Evolutionary conservation across 352 stramenopile genomes (phyloP), one percentile per base, ranked within the genome.

Genomic region (Globisporangium takayamanum): DNA sequence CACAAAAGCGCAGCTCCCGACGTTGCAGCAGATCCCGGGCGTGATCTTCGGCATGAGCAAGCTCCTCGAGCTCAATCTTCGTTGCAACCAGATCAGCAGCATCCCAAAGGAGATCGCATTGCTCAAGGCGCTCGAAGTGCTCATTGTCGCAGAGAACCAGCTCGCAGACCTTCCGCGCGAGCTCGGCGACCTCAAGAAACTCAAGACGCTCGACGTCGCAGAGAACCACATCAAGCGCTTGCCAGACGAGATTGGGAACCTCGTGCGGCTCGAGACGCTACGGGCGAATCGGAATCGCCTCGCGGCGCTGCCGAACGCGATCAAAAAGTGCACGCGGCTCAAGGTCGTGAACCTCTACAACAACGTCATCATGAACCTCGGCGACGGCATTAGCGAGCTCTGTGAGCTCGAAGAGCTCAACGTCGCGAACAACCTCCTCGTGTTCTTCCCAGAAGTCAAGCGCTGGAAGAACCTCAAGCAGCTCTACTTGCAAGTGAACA

Each of bases 301-400:
- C 37, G 49, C 52, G 6, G 63, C 63, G 7, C 54, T 91, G 0
- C 83, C 80, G 0, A 65, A 85, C 18, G 70, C 64, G 39, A 79
- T 95, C 36, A 65, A 69, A 0, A 26, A 60, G 15, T 95, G 83
- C 62, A 55, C 60, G 12, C 65, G 69, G 7, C 66, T 95, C 14
- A 63, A 66, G 15, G 53, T 89, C 22, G 45, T 92, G 22, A 92
- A 92, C 49, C 64, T 92, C 22, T 92, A 88, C 68, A 90, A 92
- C 69, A 95, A 93, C 59, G 58, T 56, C 39, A 73, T 95, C 49
- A 71, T 55, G 37, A 67, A 73, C 5, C 66, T 95, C 5, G 67
- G 67, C 30, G 59, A 58, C 12, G 70, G 69, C 1, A 70, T 93
- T 25, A 74, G 66, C 28, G 61, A 75, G 14, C 70, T 95, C 2